Percentiles rank a stretch among this genome's conserved stretches.
phyloP scores from a whole-genome alignment of 1,284 basidiomycete genomes.

The Tilletiaria anomala region DNA sequence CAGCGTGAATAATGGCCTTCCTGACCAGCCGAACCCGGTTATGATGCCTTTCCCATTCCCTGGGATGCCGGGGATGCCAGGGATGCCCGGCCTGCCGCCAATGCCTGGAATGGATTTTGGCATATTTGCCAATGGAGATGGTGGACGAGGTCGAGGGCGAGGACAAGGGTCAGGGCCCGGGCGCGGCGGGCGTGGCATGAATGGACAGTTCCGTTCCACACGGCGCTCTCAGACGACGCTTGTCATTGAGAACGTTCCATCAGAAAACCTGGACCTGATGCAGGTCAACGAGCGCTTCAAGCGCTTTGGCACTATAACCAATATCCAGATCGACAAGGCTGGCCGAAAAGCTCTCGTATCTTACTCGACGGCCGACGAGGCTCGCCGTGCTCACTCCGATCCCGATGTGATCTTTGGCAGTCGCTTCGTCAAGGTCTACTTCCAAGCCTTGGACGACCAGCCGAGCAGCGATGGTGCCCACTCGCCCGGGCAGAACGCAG shows the following conservation, averaged over 20 bases:
- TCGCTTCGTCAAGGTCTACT: constrained; percentile 67
- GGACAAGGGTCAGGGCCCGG: constrained; percentile 45
- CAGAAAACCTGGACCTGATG: constrained; percentile 61
- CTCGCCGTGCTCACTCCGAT: constrained; percentile 73
- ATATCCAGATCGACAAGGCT: constrained; percentile 70
- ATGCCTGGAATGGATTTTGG: no score
- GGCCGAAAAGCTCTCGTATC: constrained; percentile 66
- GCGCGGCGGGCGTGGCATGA: constrained; percentile 43
- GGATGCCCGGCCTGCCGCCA: no score
- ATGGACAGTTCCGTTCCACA: constrained; percentile 41
- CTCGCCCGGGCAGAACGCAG: constrained; percentile 4
- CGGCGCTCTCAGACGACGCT: constrained; percentile 56
- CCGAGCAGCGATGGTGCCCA: constrained; percentile 50
- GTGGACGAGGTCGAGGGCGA: constrained; percentile 10
- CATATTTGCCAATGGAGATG: constrained; percentile 3
- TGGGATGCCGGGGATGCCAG: no score
- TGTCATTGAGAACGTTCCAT: constrained; percentile 85
- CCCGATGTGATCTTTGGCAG: constrained; percentile 87
- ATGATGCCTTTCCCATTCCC: no score
- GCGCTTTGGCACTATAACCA: constrained; percentile 80
- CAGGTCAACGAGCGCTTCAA: constrained; percentile 78
- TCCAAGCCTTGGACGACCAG: constrained; percentile 44
- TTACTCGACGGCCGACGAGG: constrained; percentile 71
- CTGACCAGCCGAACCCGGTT: no score
- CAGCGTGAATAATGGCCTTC: no score